Base-by-base conservation (phyloP, 495 filamentous ascomycete genomes). In the Penicillium malachiteum region DNA sequence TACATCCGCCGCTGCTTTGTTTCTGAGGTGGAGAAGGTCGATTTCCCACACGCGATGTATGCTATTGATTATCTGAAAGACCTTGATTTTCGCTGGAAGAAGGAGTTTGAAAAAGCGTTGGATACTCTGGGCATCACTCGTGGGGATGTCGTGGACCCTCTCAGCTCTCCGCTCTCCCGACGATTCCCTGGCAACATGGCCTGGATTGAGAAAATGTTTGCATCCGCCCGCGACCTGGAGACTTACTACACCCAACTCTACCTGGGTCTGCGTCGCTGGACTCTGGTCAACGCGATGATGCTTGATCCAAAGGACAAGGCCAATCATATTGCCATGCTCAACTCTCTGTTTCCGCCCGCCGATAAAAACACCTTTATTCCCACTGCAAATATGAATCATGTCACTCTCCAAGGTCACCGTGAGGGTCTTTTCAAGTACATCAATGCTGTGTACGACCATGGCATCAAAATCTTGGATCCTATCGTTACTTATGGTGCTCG, bases 321-420 rank as follows among this genome's bases (percentile, higher is more conserved):
- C 63, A 89, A 88, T 60, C 86, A 86, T 67, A 78, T 88, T 50
- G 88, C 85, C 48, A 85, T 90, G 80, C 81, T 91, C 38, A 91
- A 91, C 71, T 89, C 87, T 21, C 76, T 91, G n/a, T 86, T 88
- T 58, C 87, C 87, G 16, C 84, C 79, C 17, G 66, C 76, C 32
- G 77, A 72, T 47, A 65, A 72, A 6, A 71, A 75, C 2, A 78
- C 78, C 16, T 58, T 68, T 5, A 67, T 70, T 26, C 81, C 84
- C 0, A 83, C 82, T 82, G 45, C n/a, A n/a, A n/a, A n/a, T n/a
- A 71, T 88, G 53, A 84, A 81, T 5, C 67, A 73, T 5, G 62
- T 74, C 3, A 73, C 81, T 3, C 77, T 89, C 18, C 73, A 74
- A 38, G 65, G 71, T 5, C 85, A 90, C 56, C 83, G 87, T 7